These are phyloP conservation scores for Hemileccinum hortonii DNA, from an alignment of 1,284 basidiomycete genomes.

Conservation along the genomic window DNA sequence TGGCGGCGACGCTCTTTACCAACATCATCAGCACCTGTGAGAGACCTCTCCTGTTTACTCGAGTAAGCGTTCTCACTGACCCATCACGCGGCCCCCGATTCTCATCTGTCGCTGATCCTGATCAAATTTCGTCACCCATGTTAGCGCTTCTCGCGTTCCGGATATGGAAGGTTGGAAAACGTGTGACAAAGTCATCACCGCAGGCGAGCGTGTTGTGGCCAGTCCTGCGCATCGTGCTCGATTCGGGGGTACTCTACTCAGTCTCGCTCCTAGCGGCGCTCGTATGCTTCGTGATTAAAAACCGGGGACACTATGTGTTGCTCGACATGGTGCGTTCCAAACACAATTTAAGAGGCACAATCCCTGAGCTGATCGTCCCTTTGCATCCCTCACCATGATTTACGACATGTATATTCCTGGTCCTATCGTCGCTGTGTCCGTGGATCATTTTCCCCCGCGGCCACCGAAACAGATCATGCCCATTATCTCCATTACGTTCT, in stretches of 20 bases:
- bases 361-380: too few relatives aligned
- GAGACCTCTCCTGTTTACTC: background rate
- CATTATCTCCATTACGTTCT: background rate
- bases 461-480: slow-evolving; percentile 16
- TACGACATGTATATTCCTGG: too few relatives aligned
- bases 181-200: background rate
- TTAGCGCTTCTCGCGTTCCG: slow-evolving; percentile 16
- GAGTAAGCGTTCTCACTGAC: background rate
- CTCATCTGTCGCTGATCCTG: too few relatives aligned
- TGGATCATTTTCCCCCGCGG: background rate
- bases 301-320: slow-evolving; percentile 20
- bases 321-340: slow-evolving; percentile 20
- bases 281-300: slow-evolving; percentile 15
- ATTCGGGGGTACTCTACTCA: slow-evolving; percentile 23
- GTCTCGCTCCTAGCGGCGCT: slow-evolving; percentile 19
- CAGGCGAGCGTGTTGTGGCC: slow-evolving; percentile 14
- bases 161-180: slow-evolving; percentile 12
- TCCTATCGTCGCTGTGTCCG: too few relatives aligned
- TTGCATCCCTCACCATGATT: too few relatives aligned
- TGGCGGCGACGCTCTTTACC: slow-evolving; percentile 16
- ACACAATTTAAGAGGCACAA: too few relatives aligned
- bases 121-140: background rate
- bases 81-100: background rate
- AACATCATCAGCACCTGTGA: slow-evolving; percentile 22
- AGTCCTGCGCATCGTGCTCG: slow-evolving; percentile 21